phyloP scores from a whole-genome alignment of 2,329 filamentous ascomycete genomes.

The Cladosporium sp. region DNA sequence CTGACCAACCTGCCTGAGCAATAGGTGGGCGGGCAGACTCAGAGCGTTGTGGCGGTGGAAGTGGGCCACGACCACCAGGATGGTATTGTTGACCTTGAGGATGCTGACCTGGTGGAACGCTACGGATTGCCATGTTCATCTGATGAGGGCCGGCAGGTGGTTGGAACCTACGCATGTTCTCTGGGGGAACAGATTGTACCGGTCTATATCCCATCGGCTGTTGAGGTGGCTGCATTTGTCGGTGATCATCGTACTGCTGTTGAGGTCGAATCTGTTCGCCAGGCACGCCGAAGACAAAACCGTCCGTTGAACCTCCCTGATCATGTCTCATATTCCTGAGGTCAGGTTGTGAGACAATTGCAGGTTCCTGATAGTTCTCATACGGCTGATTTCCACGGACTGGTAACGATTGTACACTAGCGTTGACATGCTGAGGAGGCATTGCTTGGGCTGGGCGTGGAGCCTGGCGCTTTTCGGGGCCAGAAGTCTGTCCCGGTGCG shows the following conservation, averaged over 20 bases:
- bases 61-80: slow-evolving; percentile 1
- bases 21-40: slow-evolving; percentile 3
- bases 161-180: background rate
- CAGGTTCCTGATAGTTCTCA: background rate
- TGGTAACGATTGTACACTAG: slow-evolving; percentile 15
- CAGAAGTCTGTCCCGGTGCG: slow-evolving; percentile 26
- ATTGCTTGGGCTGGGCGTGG: slow-evolving; percentile 13
- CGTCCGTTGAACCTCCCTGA: background rate
- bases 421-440: slow-evolving; percentile 3
- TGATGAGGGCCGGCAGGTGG: background rate
- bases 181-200: slow-evolving; percentile 3
- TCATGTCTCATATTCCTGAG: background rate
- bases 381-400: slow-evolving; percentile 6
- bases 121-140: slow-evolving; percentile 21
- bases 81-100: slow-evolving; percentile 11
- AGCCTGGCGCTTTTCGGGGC: slow-evolving; percentile 25
- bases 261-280: slow-evolving; percentile 2
- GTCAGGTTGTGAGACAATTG: slow-evolving; percentile 4
- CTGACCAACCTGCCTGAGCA: slow-evolving; percentile 22
- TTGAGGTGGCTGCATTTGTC: slow-evolving; percentile 13
- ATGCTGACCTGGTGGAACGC: slow-evolving; percentile 19
- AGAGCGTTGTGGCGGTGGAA: slow-evolving; percentile 8
- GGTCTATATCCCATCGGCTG: slow-evolving; percentile 13
- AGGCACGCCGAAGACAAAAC: slow-evolving; percentile 19
- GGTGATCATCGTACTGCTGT: slow-evolving; percentile 8